Evolutionary conservation across 192 early-diverging fungal species (phyloP), one percentile per base, ranked within the genome.

Genomic region (Gonapodya prolifera): DNA sequence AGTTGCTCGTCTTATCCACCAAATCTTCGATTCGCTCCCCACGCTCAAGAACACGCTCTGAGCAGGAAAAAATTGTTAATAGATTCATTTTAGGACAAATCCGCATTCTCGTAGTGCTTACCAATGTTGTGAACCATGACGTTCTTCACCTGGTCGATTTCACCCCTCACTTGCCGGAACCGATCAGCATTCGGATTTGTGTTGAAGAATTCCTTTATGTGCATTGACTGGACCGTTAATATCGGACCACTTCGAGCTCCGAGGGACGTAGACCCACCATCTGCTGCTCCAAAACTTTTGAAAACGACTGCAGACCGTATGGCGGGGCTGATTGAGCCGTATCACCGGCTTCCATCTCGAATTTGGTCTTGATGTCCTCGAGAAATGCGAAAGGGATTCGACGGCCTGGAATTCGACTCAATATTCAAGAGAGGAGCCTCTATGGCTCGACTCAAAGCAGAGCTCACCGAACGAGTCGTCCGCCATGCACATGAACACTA

Each of bases 121-220:
- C 89, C 91, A 78, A 97, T 97, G 80, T 97, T 97, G 83, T 93
- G 89, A 32, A 94, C 92, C 94, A 97, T 96, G 61, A 96, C 93
- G 85, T 95, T 94, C 82, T 92, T 92, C 76, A 96, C 94, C 83
- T 95, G 94, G 75, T 94, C 92, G 79, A 97, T 94, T 83, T 96
- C 94, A 31, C 92, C 91, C 78, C 93, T 92, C 0, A 93, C 95
- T 82, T 92, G 90, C 30, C 90, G 88, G 77, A 94, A 86, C 34
- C 85, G 85, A 82, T 95, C 94, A 1, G 89, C 90, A 35, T 88
- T 78, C 17, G 91, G 89, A 80, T 88, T 88, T 29, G 87, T 84
- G 34, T 91, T 91, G 79, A 89, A 94, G 78, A 91, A 90, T 76
- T 93, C 87, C 89, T 91, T 80, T 69, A 36, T 33, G 70, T 30